A percentile compares a stretch with the other conserved stretches of the same genome.
Evolutionary conservation across 805 yeast genomes (phyloP).

Genomic region (Hanseniaspora taiwanica): DNA sequence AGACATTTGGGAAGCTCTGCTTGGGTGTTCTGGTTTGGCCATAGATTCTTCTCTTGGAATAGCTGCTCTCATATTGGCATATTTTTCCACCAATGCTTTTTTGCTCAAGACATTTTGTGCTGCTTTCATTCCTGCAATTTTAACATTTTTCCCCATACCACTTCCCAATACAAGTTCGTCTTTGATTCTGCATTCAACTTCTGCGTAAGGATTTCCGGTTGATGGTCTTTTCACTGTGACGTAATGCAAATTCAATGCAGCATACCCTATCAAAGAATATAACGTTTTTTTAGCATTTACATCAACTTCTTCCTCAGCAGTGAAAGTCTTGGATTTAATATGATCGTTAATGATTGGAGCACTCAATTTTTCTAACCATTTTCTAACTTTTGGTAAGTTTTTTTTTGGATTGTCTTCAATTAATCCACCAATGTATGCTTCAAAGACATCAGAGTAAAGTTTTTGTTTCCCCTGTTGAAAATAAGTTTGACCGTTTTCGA

Average conservation of each 20-base stretch:
- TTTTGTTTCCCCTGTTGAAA: conserved; percentile 48
- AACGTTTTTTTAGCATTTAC: conserved; percentile 64
- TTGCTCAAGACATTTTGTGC: conserved; percentile 69
- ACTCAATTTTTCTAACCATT: conserved; percentile 44
- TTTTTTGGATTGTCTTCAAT: conserved; percentile 36
- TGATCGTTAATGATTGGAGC: conserved; percentile 25
- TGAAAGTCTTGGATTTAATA: conserved; percentile 21
- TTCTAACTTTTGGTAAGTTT: conserved; percentile 34
- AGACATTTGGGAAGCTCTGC: conserved; percentile 1
- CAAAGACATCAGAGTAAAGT: conserved; percentile 78
- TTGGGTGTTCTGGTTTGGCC: conserved; percentile 9
- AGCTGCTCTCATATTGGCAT: conserved; percentile 40
- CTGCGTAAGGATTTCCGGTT: conserved; percentile 28
- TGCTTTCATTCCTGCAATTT: conserved; percentile 73
- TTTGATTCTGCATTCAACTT: conserved; percentile 54
- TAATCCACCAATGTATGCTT: conserved; percentile 86
- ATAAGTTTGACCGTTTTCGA: conserved; percentile 11
- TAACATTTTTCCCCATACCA: conserved; percentile 57
- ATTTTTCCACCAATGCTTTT: conserved; percentile 47
- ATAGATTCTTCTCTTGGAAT: conserved; percentile 31
- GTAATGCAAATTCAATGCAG: conserved; percentile 50
- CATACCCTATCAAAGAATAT: conserved; percentile 70
- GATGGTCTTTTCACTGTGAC: conserved; percentile 28
- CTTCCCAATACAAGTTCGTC: conserved; percentile 51
- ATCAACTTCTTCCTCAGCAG: conserved; percentile 29